phyloP scores from a whole-genome alignment of 805 yeast genomes.

The Lipomyces kockii region DNA sequence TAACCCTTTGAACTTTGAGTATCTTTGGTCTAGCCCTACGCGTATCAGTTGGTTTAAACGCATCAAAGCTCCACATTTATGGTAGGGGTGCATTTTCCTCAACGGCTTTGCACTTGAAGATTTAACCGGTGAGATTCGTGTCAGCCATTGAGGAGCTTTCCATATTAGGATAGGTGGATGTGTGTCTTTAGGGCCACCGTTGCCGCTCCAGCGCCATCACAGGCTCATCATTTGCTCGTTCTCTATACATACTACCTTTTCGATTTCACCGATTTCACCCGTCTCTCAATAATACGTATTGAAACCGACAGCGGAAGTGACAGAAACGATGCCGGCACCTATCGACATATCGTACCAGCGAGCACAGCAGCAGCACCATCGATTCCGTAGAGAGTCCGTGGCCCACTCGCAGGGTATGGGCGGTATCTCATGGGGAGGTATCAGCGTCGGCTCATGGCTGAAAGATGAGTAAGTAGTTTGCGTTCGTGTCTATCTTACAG shows the following conservation, averaged over 20 bases:
- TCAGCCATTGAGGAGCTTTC: background rate
- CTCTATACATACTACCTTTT: background rate
- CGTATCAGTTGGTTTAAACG: too few species aligned
- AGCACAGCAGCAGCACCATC: constrained; percentile 43
- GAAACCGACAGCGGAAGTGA: background rate
- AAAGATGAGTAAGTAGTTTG: constrained; percentile 68
- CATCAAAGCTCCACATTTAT: too few species aligned
- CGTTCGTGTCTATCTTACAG: background rate
- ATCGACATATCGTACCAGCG: constrained; percentile 50
- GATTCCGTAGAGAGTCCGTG: constrained; percentile 82
- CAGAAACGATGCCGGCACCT: constrained; percentile 45
- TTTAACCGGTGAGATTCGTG: background rate
- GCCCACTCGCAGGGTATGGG: constrained; percentile 99
- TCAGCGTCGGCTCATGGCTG: constrained; percentile 93
- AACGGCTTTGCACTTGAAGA: background rate
- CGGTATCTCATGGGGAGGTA: constrained; percentile 96
- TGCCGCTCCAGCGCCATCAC: background rate
- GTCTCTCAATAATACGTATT: background rate
- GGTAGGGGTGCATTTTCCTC: background rate
- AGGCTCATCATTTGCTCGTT: background rate
- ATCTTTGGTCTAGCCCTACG: background rate
- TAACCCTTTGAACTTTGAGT: too few species aligned
- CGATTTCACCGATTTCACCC: background rate
- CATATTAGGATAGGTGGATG: background rate
- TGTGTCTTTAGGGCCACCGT: background rate